Conservation (phyloP, 2,329 filamentous ascomycete species). For the Colletotrichum orbiculare region DNA sequence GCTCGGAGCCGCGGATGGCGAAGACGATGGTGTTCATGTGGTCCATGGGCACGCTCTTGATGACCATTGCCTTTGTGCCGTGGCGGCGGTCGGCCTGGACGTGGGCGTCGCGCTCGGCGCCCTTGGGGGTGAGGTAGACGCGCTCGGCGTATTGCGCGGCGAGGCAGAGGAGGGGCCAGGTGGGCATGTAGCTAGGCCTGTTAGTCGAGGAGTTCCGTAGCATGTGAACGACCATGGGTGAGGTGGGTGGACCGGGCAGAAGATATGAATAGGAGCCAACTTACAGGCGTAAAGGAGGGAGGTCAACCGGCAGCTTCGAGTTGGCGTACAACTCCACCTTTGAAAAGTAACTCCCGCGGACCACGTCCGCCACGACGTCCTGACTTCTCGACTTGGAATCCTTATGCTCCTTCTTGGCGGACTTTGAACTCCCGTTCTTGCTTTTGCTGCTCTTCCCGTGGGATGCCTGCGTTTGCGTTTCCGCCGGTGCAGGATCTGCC, state of each 20-base stretch:
- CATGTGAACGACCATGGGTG: too few relatives aligned
- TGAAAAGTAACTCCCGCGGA: constrained; percentile 58
- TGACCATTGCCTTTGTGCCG: constrained; percentile 87
- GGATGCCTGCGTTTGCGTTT: constrained; percentile 5
- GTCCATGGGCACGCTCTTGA: constrained; percentile 84
- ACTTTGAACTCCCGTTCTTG: too few relatives aligned
- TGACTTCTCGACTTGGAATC: constrained; percentile 20
- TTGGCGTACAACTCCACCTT: constrained; percentile 86
- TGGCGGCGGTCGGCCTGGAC: constrained; percentile 76
- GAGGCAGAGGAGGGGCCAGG: constrained; percentile 81
- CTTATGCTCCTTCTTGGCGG: background rate
- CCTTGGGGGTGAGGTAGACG: constrained; percentile 75
- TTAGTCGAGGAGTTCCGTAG: constrained; percentile 34
- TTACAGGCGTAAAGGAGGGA: constrained; percentile 76
- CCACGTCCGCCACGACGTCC: constrained; percentile 39
- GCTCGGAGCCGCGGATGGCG: constrained; percentile 79
- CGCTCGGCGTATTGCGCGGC: constrained; percentile 82
- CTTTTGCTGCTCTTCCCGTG: constrained; percentile 10
- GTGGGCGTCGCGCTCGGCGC: constrained; percentile 74
- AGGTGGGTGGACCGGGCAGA: too few relatives aligned
- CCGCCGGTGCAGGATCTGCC: too few relatives aligned
- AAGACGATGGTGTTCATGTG: constrained; percentile 84
- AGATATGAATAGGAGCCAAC: constrained; percentile 39
- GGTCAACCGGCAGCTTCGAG: constrained; percentile 74
- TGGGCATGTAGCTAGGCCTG: constrained; percentile 72